Conservation (phyloP, 495 filamentous ascomycete species). For the Hapsidospora chrysogenum region DNA sequence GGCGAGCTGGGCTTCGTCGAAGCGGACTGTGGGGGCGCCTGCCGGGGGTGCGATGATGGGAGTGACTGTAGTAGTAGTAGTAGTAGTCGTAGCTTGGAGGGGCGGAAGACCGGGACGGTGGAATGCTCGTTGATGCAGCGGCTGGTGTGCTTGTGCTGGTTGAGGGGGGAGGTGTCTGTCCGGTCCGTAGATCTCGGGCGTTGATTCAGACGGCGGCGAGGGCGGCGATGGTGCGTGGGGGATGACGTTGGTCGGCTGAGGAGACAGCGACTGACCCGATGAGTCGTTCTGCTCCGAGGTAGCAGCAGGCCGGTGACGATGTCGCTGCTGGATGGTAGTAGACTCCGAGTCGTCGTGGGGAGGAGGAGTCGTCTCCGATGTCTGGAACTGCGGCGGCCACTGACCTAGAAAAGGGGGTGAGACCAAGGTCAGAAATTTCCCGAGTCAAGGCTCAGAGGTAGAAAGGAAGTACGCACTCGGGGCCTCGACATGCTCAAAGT, state of each 20-base stretch:
- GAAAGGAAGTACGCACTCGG: neutral
- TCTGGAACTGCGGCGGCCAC: neutral
- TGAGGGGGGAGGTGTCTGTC: constrained; percentile 16
- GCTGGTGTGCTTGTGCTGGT: no score
- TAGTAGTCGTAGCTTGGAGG: no score
- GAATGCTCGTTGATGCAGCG: no score
- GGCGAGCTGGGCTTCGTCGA: constrained; percentile 13
- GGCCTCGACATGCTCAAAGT: neutral
- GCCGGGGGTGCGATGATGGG: no score
- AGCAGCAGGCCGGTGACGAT: neutral
- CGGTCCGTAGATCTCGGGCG: constrained; percentile 17
- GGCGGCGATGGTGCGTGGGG: constrained; percentile 18
- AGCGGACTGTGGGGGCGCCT: constrained; percentile 10
- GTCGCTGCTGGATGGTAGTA: no score
- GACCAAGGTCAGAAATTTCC: no score
- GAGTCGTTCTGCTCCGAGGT: constrained; percentile 4
- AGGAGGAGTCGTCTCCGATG: neutral
- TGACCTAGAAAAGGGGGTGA: neutral
- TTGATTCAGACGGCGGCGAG: constrained; percentile 15
- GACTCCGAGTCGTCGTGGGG: no score
- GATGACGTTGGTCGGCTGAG: constrained; percentile 9
- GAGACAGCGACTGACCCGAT: constrained; percentile 6
- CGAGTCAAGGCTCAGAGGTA: neutral
- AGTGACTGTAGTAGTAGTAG: no score
- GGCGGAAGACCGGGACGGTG: no score